Percentiles rank a stretch among this genome's conserved stretches.
phyloP scores from a whole-genome alignment of 352 stramenopile genomes.

The Globisporangium polare region DNA sequence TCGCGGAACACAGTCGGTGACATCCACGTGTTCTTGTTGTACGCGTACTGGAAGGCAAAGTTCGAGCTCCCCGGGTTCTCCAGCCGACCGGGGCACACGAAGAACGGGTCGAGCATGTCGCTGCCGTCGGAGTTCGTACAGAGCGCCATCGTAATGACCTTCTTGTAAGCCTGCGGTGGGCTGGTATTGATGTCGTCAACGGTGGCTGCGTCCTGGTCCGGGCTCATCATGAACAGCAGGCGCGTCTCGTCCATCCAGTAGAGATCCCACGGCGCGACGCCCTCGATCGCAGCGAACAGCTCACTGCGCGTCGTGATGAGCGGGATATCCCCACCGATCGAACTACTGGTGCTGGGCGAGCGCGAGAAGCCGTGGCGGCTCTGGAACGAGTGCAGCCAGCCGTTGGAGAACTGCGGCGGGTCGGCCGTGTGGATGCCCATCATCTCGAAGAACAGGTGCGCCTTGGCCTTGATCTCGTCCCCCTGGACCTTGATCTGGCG shows the following conservation, averaged over 20 bases:
- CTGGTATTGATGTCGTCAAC: neutral
- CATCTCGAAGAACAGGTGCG: conserved; percentile 59
- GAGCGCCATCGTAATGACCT: conserved; percentile 51
- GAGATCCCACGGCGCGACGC: conserved; percentile 48
- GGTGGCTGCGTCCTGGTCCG: conserved; percentile 25
- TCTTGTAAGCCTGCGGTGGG: conserved; percentile 17
- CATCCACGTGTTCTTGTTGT: conserved; percentile 71
- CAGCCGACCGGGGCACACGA: conserved; percentile 44
- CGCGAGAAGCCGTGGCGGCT: conserved; percentile 63
- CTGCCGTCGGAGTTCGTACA: conserved; percentile 66
- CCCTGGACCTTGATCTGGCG: conserved; percentile 53
- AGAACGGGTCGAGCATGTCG: conserved; percentile 66
- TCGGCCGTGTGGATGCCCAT: conserved; percentile 40
- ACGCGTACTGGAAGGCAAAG: conserved; percentile 51
- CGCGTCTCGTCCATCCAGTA: conserved; percentile 78
- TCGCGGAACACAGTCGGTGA: conserved; percentile 72
- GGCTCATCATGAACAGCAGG: conserved; percentile 43
- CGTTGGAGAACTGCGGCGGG: conserved; percentile 82
- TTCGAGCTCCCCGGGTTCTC: conserved; percentile 6
- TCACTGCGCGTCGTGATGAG: conserved; percentile 46
- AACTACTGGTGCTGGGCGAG: conserved; percentile 16
- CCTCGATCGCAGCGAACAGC: conserved; percentile 40
- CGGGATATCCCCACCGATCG: conserved; percentile 23
- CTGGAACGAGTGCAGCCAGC: conserved; percentile 85
- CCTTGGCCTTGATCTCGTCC: conserved; percentile 75